Percentiles rank a stretch among this genome's conserved stretches.
Conservation (phyloP, 805 yeast genomes). For the Teunomyces kruisii region DNA sequence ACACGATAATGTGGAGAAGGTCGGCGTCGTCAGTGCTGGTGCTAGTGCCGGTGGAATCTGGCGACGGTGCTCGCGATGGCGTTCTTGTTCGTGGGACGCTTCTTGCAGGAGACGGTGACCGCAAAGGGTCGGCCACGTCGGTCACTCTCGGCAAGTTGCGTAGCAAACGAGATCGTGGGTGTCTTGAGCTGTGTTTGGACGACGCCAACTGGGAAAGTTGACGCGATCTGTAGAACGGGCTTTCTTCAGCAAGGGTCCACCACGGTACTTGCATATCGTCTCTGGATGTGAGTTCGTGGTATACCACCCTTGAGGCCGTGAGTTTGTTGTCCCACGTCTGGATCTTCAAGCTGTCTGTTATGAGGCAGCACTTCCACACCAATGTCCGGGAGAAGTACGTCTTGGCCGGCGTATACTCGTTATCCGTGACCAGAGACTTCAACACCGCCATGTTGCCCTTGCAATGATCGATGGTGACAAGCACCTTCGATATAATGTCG, state of each 20-base stretch:
- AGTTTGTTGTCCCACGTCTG: constrained; percentile 32
- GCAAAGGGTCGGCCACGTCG: background rate
- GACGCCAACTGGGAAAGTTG: background rate
- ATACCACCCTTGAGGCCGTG: constrained; percentile 31
- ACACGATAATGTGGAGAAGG: constrained; percentile 41
- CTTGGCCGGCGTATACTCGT: constrained; percentile 26
- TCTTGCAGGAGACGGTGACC: background rate
- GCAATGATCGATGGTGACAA: constrained; percentile 36
- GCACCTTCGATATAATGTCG: constrained; percentile 34
- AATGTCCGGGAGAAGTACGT: constrained; percentile 30
- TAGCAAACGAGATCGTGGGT: background rate
- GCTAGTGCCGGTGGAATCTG: too few species aligned
- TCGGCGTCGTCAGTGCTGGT: constrained; percentile 37
- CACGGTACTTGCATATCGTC: constrained; percentile 38
- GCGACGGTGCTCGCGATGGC: background rate
- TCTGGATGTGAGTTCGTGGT: constrained; percentile 29
- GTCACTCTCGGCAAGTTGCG: background rate
- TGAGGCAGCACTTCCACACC: constrained; percentile 38
- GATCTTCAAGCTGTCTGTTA: constrained; percentile 36
- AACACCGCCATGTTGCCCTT: constrained; percentile 29
- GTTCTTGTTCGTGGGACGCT: background rate
- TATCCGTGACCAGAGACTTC: constrained; percentile 25
- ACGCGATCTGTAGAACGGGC: constrained; percentile 19
- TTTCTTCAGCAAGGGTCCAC: constrained; percentile 32
- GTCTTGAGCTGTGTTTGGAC: background rate